Base-by-base conservation (phyloP, 2,329 filamentous ascomycete genomes). In the Monilinia vaccinii-corymbosi region DNA sequence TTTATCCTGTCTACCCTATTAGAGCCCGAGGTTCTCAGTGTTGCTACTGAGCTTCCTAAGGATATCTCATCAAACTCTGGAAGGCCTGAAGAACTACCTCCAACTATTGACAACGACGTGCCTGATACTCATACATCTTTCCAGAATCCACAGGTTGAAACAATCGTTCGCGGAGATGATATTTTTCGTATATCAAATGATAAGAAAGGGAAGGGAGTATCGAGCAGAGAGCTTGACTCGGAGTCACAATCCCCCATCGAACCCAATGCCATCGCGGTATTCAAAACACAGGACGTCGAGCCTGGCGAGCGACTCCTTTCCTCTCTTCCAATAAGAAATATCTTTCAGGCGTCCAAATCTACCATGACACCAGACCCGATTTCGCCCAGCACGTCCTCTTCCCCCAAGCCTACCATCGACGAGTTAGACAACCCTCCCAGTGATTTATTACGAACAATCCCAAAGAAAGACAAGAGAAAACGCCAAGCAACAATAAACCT, bases 401-500 rank as follows among this genome's bases (percentile, higher is more conserved):
- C 48, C 45, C 18, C 42, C 8, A 55, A 40, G 10, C 40, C 32
- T 5, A 21, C 34, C 38, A 36, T 31, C 16, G 44, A 53, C 55
- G 60, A 61, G 10, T 21, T 44, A 28, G 58, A 59, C n/a, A 46
- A 50, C n/a, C 32, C 42, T 13, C 28, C 50, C 21, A 46, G 28
- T 34, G 51, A 58, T 31, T 46, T 69, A 10, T 63, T 62, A 25
- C 60, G 58, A 45, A 67, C 59, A 16, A 11, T 44, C 21, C 66
- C 66, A n/a, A 71, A 70, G 56, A 68, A 70, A 52, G 70, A 71
- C 31, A 72, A 72, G 61, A 65, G 69, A 61, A 71, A 71, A 50
- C 66, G 68, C 10, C 69, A 71, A 64, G 56, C 65, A 21, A 68
- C 65, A 16, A 49, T 63, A 36, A 63, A 65, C 49, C 44, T 57